These are phyloP conservation scores for Thermomucor indicae-seudaticae DNA, from an alignment of 371 early-diverging fungal genomes.

Conservation along the genomic window DNA sequence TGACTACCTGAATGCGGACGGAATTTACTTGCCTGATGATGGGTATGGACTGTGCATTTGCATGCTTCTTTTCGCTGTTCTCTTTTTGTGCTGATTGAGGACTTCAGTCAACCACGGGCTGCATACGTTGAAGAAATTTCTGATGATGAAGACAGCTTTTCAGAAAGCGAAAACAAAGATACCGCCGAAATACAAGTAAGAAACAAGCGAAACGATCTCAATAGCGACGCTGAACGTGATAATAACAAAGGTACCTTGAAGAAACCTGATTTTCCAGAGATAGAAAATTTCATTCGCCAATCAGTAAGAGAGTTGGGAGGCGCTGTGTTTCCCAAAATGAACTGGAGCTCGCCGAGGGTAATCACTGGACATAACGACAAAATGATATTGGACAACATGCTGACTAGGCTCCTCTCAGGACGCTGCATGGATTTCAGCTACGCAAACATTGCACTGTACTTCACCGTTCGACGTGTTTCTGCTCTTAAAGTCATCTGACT, in stretches of 20 bases:
- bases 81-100: not conserved
- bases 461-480: conserved; percentile 76
- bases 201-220: not conserved
- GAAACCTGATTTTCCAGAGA: conserved; percentile 55
- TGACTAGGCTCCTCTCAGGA: conserved; percentile 47
- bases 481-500: conserved; percentile 88
- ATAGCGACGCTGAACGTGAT: not conserved
- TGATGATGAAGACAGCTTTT: conserved; percentile 29
- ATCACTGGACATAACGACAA: not conserved
- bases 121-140: conserved; percentile 42
- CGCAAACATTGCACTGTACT: conserved; percentile 74
- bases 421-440: conserved; percentile 86
- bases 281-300: conserved; percentile 58
- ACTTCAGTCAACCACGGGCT: conserved; percentile 34
- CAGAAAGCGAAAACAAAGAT: conserved; percentile 30
- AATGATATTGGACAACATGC: not conserved
- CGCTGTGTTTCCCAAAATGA: conserved; percentile 87
- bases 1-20: conserved; percentile 79
- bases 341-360: conserved; percentile 91
- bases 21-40: conserved; percentile 74
- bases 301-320: conserved; percentile 75
- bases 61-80: too few species aligned
- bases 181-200: not conserved
- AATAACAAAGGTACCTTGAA: conserved; percentile 1
- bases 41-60: conserved; percentile 27